Evolutionary conservation across 1,284 basidiomycete genomes (phyloP).

Genomic region (Trichosporon coremiiforme): DNA sequence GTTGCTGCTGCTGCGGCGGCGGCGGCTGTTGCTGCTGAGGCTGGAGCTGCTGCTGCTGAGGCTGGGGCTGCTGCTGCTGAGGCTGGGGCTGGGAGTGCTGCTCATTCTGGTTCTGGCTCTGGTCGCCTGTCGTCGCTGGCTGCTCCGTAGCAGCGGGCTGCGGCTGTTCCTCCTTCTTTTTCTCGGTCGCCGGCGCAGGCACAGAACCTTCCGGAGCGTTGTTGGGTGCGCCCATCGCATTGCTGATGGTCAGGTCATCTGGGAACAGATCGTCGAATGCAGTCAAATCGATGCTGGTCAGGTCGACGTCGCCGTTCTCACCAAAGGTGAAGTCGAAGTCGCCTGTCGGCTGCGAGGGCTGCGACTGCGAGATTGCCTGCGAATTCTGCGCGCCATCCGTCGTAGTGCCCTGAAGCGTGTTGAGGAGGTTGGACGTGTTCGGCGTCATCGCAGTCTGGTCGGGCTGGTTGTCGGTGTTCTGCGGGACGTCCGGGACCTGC

Average conservation of each 20-base stretch:
- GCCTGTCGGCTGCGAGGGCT: not conserved
- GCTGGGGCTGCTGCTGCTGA: too few species aligned
- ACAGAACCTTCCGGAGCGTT: not conserved
- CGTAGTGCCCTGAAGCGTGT: slow-evolving; percentile 20
- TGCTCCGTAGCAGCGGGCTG: not conserved
- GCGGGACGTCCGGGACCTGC: not conserved
- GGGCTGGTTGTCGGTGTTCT: slow-evolving; percentile 15
- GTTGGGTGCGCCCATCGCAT: not conserved
- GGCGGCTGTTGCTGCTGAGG: slow-evolving; percentile 14
- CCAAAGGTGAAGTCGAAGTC: slow-evolving; percentile 26
- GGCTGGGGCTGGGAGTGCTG: too few species aligned
- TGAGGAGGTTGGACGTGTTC: slow-evolving; percentile 30
- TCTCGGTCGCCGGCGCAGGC: not conserved
- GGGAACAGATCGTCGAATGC: slow-evolving; percentile 28
- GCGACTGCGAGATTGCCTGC: not conserved
- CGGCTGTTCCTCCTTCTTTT: slow-evolving; percentile 17
- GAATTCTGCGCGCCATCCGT: not conserved
- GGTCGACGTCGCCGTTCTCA: slow-evolving; percentile 24
- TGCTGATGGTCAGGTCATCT: not conserved
- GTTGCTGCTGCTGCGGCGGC: slow-evolving; percentile 14
- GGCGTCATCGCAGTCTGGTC: slow-evolving; percentile 30
- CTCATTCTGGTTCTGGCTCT: slow-evolving; percentile 9
- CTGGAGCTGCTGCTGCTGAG: too few species aligned
- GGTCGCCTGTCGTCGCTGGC: not conserved
- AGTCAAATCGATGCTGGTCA: slow-evolving; percentile 27